Evolutionary conservation across 202 grass and related monocot genomes (phyloP).

Genomic region (Schoenoplectus triqueter): DNA sequence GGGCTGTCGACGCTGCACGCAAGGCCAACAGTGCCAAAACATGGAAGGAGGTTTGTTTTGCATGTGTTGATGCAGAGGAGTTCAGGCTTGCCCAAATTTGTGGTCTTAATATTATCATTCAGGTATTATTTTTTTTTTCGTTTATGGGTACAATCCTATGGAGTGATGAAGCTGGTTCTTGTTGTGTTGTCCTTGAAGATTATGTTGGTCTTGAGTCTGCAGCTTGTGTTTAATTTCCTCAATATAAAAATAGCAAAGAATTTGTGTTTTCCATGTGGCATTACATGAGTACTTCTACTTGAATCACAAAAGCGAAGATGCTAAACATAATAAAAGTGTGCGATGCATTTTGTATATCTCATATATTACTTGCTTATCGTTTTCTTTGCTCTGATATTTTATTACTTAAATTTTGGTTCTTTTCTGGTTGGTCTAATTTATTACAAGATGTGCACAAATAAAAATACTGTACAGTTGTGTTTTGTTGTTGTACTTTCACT

Average conservation of each 20-base stretch:
- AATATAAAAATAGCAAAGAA: background rate
- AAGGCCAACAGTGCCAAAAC: constrained; percentile 93
- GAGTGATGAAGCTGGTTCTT: background rate
- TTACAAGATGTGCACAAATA: background rate
- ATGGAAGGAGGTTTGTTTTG: constrained; percentile 98
- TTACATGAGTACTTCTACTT: background rate
- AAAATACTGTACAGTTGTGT: constrained; percentile 13
- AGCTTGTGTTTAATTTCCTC: background rate
- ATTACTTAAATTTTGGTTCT: constrained; percentile 13
- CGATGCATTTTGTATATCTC: background rate
- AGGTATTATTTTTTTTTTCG: constrained; percentile 48
- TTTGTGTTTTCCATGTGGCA: background rate
- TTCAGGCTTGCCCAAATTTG: constrained; percentile 93
- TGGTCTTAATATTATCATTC: constrained; percentile 90
- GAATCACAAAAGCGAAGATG: background rate
- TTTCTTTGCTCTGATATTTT: constrained; percentile 7
- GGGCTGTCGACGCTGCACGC: constrained; percentile 92
- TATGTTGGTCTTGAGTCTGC: background rate
- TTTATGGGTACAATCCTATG: background rate
- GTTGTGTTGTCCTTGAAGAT: background rate
- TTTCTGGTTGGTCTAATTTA: background rate
- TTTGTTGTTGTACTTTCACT: background rate
- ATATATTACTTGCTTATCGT: background rate
- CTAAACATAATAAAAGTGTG: background rate
- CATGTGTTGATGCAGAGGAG: constrained; percentile 91